Base-by-base conservation (phyloP, 2,329 filamentous ascomycete species). In the Ophiostoma ulmi region DNA sequence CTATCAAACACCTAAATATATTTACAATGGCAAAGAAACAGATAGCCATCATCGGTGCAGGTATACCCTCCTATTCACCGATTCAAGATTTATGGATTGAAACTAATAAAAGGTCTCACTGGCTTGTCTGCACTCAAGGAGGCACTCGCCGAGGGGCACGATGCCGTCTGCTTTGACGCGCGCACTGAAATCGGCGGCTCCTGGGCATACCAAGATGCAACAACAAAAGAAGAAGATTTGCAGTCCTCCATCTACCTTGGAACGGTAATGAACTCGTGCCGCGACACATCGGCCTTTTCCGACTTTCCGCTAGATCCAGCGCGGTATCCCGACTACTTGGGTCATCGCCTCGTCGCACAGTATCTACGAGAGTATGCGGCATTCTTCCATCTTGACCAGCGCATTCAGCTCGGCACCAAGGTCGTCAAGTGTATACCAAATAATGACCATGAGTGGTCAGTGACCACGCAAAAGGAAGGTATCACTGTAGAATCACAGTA, bases 281-380 rank as follows among this genome's bases (percentile, higher is more conserved):
- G 80, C 67, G 78, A 80, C 68, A 79, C 78, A 1, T 76, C 79
- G n/a, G 75, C 75, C 67, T 80, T 80, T 73, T 79, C 76, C 55
- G 79, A 81, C 72, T 81, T 81, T 71, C 80, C 79, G 3, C 75
- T 81, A 26, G 80, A 82, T 70, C 79, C 79, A 11, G 76, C 77
- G 11, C 75, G 77, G 52, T 80, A 81, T 70, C 75, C 77, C 0
- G 77, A 80, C 70, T 81, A 78, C 71, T 79, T 81, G 70, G 75
- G 76, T 48, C 79, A 81, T 74, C 70, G 73, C 67, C 72, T 76
- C 44, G 77, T 80, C 63, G 73, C 79, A 71, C 75, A 73, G 70
- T 81, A 81, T 70, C 74, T 80, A 41, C 71, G 78, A 36, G 78
- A 80, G 52, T 81, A 80, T 71, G 80, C 78, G 3, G 75, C 76